Base-by-base conservation (phyloP, 2,329 filamentous ascomycete genomes). In the Nigrograna mackinnonii region DNA sequence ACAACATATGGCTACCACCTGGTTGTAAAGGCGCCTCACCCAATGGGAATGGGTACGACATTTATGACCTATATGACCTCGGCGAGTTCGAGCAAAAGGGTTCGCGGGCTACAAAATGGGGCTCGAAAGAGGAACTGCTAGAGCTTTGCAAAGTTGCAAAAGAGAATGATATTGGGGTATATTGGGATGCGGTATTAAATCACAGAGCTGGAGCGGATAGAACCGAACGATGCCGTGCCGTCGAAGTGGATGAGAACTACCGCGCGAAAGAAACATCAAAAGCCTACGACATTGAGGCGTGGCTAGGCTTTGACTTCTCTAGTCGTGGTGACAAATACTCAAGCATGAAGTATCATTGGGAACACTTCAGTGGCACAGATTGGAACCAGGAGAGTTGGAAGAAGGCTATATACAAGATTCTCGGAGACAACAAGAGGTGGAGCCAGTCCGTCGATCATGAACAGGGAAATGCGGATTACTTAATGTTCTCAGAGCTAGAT, bases 41-140 rank as follows among this genome's bases (percentile, higher is more conserved):
- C 1, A 66, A 76, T 20, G 80, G 83, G 16, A 87, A 87, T 54
- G 86, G 86, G 47, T 77, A 76, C 56, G 73, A 78, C 41, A 65
- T 75, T 28, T 89, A 87, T 57, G 86, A 89, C 58, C 66, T 89
- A 12, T 87, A 83, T 54, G 84, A 87, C 47, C 66, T 86, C 3
- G 86, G 86, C 22, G 86, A 89, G 58, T 89, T 89, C 53, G 79
- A 87, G 31, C 84, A 88, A 57, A 89, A 89, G 60, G 83, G 82
- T 14, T 62, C 72, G 0, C 68, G 68, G 4, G 69, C 71, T 3
- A 89, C 85, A 1, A 89, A 88, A 73, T 90, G 85, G 85, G 86
- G 86, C 2, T 70, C 73, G 2, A 82, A 81, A 55, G 75, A 79
- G 33, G 83, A 88, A 41, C 68, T 89, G 13, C 50, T 78, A 3